Base-by-base conservation (phyloP, 192 early-diverging fungal genomes). In the Entophlyctis luteolus region DNA sequence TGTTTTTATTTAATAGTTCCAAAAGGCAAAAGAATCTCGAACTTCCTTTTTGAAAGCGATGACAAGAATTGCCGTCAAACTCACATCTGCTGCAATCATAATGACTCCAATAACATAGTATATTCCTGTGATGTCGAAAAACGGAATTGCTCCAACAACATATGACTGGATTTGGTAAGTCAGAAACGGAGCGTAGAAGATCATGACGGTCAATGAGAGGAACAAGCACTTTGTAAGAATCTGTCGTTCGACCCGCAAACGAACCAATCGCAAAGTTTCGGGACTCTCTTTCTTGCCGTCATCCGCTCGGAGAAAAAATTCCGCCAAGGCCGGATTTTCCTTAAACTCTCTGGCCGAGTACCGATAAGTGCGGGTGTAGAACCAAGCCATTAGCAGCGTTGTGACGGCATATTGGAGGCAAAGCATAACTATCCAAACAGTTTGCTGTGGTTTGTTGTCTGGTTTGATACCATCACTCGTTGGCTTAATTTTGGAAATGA, bases 311-410 rank as follows among this genome's bases (percentile, higher is more conserved):
- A 63, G 18, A 20, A 63, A 63, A 48, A 49, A 63, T 0, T 31
- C 32, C 4, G 36, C 60, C 12, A 37, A n/a, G 4, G 33, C 33
- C n/a, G 60, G 60, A 33, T 37, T 63, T 34, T 63, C 60, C n/a
- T 63, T 48, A 49, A 63, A 63, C 28, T 37, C 27, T 8, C 60
- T 45, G 12, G 42, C 20, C 8, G 60, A 29, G 60, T 49, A 63
- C 16, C 47, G 60, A 48, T 63, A 63, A 25, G 60, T 63, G 28
- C 33, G 33, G 22, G 47, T 63, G 25, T 63, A 63, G n/a, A 63
- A 37, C 25, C 46, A 31, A 10, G 28, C 60, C 22, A 47, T 49
- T 3, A 6, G 16, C 4, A 49, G 16, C 6, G 32, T 31, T 6
- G 46, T 33, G 2, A 31, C 32, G 18, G 16, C 33, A 32, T 37